Percentiles rank a stretch among this genome's conserved stretches.
These are phyloP conservation scores for Colletotrichum cuscutae DNA, from an alignment of 2,329 filamentous ascomycete species.

Conservation along the genomic window DNA sequence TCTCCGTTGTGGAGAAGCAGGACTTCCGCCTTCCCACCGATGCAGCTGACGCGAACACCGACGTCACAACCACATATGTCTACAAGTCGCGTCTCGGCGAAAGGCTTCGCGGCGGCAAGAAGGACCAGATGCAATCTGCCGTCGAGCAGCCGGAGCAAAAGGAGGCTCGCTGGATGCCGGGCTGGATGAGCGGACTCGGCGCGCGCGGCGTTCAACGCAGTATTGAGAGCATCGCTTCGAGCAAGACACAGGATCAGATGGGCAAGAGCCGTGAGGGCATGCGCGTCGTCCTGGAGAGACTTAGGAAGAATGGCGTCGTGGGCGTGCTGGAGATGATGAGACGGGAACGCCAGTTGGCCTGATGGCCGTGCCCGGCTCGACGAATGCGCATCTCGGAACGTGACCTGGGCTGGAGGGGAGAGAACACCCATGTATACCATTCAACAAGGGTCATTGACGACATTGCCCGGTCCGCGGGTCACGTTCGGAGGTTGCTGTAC, in stretches of 20 bases:
- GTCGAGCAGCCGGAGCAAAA: slow-evolving; percentile 50
- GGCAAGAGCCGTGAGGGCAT: slow-evolving; percentile 86
- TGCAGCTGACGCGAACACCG: slow-evolving; percentile 58
- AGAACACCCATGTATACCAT: slow-evolving; percentile 24
- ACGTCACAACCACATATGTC: slow-evolving; percentile 78
- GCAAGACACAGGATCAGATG: slow-evolving; percentile 80
- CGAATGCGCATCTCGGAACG: slow-evolving; percentile 2
- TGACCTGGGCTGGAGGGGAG: slow-evolving; percentile 11
- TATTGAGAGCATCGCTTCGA: slow-evolving; percentile 82
- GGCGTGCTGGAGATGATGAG: slow-evolving; percentile 67
- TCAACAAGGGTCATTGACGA: slow-evolving; percentile 11
- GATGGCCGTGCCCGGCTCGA: neutral
- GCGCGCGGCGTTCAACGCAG: slow-evolving; percentile 79
- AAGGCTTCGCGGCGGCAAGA: slow-evolving; percentile 63
- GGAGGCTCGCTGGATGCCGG: slow-evolving; percentile 61
- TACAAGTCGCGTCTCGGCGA: slow-evolving; percentile 80
- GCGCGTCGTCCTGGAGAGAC: slow-evolving; percentile 80
- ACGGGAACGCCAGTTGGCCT: slow-evolving; percentile 46
- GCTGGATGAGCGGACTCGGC: slow-evolving; percentile 68
- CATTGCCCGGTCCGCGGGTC: neutral
- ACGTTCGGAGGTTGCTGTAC: slow-evolving; percentile 13
- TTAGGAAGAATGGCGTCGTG: slow-evolving; percentile 68
- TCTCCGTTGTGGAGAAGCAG: slow-evolving; percentile 83
- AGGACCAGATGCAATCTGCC: slow-evolving; percentile 53
- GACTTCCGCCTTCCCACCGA: slow-evolving; percentile 64